These are phyloP conservation scores for Zostera marina DNA, from an alignment of 116 monocot species.

Conservation along the genomic window DNA sequence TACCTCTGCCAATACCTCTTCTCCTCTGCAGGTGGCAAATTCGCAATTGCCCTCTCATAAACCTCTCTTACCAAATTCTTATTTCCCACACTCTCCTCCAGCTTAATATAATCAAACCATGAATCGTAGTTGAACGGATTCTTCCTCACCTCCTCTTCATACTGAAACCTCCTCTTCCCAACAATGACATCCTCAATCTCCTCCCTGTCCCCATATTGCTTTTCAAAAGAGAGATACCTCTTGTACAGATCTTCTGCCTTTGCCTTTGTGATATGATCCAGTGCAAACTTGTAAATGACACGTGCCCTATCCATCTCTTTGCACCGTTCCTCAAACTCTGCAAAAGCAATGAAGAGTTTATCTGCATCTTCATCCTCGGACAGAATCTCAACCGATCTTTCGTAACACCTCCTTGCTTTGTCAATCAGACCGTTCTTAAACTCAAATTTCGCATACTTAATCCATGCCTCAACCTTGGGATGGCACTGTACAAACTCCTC, in stretches of 20 bases:
- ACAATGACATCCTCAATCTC: conserved; percentile 89
- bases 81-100: conserved; percentile 73
- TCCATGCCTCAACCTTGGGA: conserved; percentile 47
- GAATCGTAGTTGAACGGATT: conserved; percentile 72
- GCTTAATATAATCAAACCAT: conserved; percentile 80
- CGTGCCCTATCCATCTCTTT: conserved; percentile 66
- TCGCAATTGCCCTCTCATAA: conserved; percentile 70
- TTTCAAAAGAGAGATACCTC: conserved; percentile 73
- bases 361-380: conserved; percentile 71
- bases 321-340: conserved; percentile 83
- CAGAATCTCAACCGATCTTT: conserved; percentile 53
- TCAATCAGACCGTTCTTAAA: conserved; percentile 70
- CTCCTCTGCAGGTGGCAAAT: conserved; percentile 87
- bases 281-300: conserved; percentile 52
- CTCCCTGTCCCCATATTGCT: conserved; percentile 70
- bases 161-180: conserved; percentile 79
- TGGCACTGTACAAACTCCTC: conserved; percentile 57
- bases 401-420: conserved; percentile 46
- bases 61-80: conserved; percentile 62
- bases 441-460: conserved; percentile 73
- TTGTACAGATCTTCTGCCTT: conserved; percentile 69
- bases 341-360: conserved; percentile 66
- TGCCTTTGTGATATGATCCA: conserved; percentile 73
- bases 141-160: conserved; percentile 81
- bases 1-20: conserved; percentile 90